phyloP scores from a whole-genome alignment of 352 stramenopile species.

The Phytopythium mirpurense region DNA sequence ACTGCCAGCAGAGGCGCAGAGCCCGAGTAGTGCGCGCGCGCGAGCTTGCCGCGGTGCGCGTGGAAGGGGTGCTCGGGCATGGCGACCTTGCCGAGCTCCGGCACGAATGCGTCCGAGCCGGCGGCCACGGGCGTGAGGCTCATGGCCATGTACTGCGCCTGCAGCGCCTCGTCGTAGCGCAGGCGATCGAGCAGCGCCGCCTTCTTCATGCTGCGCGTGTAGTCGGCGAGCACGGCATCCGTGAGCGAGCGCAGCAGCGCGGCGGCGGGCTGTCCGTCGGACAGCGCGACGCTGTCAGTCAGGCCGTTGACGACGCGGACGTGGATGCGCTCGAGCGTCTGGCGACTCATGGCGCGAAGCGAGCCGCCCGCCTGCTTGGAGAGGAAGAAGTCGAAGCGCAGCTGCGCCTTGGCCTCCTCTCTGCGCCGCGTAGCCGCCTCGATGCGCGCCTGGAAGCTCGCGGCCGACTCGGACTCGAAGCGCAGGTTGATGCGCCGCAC shows the following conservation, averaged over 20 bases:
- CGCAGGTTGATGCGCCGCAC: slow-evolving; percentile 90
- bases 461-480: slow-evolving; percentile 77
- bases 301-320: slow-evolving; percentile 80
- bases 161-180: slow-evolving; percentile 40
- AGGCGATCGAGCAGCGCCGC: slow-evolving; percentile 72
- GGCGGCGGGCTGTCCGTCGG: slow-evolving; percentile 55
- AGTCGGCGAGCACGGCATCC: slow-evolving; percentile 85
- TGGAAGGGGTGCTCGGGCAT: slow-evolving; percentile 71
- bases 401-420: slow-evolving; percentile 78
- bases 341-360: slow-evolving; percentile 73
- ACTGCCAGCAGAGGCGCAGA: slow-evolving; percentile 66
- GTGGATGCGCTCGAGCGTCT: slow-evolving; percentile 82
- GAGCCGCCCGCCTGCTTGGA: slow-evolving; percentile 62
- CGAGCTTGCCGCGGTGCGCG: slow-evolving; percentile 45
- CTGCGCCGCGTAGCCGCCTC: slow-evolving; percentile 51
- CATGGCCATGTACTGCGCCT: slow-evolving; percentile 59
- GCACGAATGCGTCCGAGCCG: slow-evolving; percentile 11
- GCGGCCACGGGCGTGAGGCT: slow-evolving; percentile 47
- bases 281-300: slow-evolving; percentile 41
- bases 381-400: slow-evolving; percentile 91
- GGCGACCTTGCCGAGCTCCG: slow-evolving; percentile 70
- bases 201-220: slow-evolving; percentile 92
- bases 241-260: slow-evolving; percentile 79
- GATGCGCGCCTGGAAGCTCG: slow-evolving; percentile 72
- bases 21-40: slow-evolving; percentile 41